phyloP scores from a whole-genome alignment of 2,329 filamentous ascomycete genomes.

The Talaromyces amestolkiae region DNA sequence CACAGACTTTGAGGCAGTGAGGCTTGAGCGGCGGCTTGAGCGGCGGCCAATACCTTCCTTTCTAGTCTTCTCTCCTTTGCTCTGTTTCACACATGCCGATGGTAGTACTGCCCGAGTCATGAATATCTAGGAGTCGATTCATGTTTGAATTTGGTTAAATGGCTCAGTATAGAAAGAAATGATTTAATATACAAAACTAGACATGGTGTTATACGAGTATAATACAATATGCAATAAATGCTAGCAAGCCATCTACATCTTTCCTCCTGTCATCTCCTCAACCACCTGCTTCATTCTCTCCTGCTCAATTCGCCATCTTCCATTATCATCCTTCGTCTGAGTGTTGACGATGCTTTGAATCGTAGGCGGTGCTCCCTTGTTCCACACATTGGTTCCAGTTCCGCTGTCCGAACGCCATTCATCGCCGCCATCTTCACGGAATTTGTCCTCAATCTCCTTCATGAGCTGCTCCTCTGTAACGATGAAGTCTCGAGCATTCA shows the following conservation, averaged over 20 bases:
- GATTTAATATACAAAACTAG: conserved; percentile 1
- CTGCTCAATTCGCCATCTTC: conserved; percentile 48
- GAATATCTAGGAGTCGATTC: background rate
- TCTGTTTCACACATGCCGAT: too few species aligned
- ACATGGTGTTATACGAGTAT: background rate
- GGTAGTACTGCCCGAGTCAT: background rate
- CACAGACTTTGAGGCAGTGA: conserved; percentile 5
- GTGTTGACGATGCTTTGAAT: conserved; percentile 33
- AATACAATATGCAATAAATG: background rate
- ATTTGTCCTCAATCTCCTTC: conserved; percentile 70
- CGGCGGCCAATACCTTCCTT: background rate
- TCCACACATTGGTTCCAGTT: conserved; percentile 53
- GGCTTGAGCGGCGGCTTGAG: background rate
- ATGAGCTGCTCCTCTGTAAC: conserved; percentile 75
- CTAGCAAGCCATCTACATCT: conserved; percentile 42
- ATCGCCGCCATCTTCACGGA: conserved; percentile 58
- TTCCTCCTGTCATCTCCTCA: conserved; percentile 66
- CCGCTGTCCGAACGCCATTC: conserved; percentile 44
- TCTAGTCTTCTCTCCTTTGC: background rate
- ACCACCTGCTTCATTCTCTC: conserved; percentile 63
- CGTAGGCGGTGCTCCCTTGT: conserved; percentile 46
- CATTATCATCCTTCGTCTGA: conserved; percentile 32
- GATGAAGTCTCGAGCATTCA: conserved; percentile 84
- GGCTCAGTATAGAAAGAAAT: background rate
- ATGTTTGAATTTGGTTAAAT: background rate